Evolutionary conservation across 495 filamentous ascomycete species (phyloP), one percentile per base, ranked within the genome.

Genomic region (Poronia punctata): DNA sequence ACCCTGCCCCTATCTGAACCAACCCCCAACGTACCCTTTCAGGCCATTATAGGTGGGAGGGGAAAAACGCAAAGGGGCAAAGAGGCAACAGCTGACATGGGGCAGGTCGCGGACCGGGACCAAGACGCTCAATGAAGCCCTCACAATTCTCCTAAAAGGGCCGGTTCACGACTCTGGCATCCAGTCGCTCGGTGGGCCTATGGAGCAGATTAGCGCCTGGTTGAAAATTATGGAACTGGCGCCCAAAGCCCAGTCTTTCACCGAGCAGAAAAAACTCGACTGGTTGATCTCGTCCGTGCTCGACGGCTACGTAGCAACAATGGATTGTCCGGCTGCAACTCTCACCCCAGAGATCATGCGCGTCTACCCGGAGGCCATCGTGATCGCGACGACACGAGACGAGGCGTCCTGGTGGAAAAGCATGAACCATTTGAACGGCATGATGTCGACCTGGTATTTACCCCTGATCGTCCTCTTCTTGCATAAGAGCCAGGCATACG

Each of bases 271-370:
- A 23, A 57, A 57, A 31, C 51, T 57, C 36, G 51, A 54, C 47
- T 57, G 54, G 51, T 51, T 57, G 24, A 39, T 64, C 17, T 43
- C 52, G 20, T 48, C 57, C 4, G 40, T 52, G 15, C 52, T 61
- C 14, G 56, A 56, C 30, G 62, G 62, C 40, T 65, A 63, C 38
- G 60, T 61, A 32, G 62, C 53, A 33, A 56, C 49, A 27, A 64
- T 62, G 48, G 60, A 64, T 37, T 54, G 50, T 27, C 62, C 60
- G 12, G 49, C 47, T 17, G 54, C 54, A 28, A 53, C 52, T 17
- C 53, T 60, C 19, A 58, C 59, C 18, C 58, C 52, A 31, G 56
- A 66, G 40, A 57, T 66, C 29, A 54, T 58, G 51, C 52, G 54
- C 34, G 40, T 59, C 17, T 66, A 62, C 38, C 59, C 62, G 4